A percentile compares a stretch with the other conserved stretches of the same genome.
Evolutionary conservation across 805 yeast genomes (phyloP).

Genomic region (Ogataea paraovalis): DNA sequence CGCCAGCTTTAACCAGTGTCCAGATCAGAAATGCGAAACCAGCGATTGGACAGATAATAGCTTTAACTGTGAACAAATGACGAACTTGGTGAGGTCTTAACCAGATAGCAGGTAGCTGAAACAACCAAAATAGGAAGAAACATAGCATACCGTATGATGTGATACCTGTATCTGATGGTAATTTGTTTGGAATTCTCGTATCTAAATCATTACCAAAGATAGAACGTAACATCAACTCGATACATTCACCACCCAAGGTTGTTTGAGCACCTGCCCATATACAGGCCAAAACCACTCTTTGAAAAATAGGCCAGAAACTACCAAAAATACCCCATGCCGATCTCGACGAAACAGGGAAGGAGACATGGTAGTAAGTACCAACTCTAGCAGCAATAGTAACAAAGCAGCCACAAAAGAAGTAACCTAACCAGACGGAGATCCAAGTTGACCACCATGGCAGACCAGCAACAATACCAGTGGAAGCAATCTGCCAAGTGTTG

Average conservation of each 20-base stretch:
- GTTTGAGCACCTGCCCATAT: constrained; percentile 89
- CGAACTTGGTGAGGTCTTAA: constrained; percentile 79
- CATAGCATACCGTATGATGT: constrained; percentile 70
- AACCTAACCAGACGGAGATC: constrained; percentile 87
- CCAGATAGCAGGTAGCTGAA: constrained; percentile 75
- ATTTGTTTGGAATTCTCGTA: constrained; percentile 58
- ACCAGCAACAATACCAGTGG: constrained; percentile 76
- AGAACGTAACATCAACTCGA: constrained; percentile 69
- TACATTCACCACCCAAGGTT: constrained; percentile 81
- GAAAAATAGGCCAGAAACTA: constrained; percentile 81
- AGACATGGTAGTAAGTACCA: constrained; percentile 75
- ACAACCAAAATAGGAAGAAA: constrained; percentile 79
- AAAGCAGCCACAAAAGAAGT: constrained; percentile 62
- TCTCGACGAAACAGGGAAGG: constrained; percentile 81
- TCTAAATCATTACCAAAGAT: constrained; percentile 68
- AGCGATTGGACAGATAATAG: constrained; percentile 74
- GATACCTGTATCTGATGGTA: constrained; percentile 40
- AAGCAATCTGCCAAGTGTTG: constrained; percentile 89
- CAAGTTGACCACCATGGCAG: constrained; percentile 90
- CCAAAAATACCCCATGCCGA: constrained; percentile 86
- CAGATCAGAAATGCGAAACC: constrained; percentile 81
- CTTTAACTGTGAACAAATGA: constrained; percentile 80
- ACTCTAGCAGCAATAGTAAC: constrained; percentile 70
- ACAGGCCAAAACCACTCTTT: constrained; percentile 73
- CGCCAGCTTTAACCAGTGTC: constrained; percentile 77